phyloP scores from a whole-genome alignment of 352 stramenopile genomes.

The Halophytophthora batemanensis region DNA sequence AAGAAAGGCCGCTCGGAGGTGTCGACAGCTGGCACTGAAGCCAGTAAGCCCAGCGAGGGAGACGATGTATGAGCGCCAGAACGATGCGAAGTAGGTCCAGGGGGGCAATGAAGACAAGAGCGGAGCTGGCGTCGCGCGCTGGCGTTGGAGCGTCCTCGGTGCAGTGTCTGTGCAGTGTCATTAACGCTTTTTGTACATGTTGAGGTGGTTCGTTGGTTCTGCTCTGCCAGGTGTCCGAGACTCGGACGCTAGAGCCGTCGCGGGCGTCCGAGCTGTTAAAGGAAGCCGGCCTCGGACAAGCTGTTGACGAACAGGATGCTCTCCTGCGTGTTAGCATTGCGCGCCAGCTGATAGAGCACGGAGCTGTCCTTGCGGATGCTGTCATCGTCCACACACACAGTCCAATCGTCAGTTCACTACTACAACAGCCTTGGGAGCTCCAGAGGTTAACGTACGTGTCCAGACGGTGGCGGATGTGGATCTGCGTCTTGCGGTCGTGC shows the following conservation, averaged over 20 bases:
- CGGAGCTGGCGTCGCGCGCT: too few species aligned
- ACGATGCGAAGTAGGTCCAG: too few species aligned
- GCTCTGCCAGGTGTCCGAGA: too few species aligned
- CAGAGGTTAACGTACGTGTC: conserved; percentile 63
- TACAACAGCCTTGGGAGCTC: conserved; percentile 11
- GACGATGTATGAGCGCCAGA: too few species aligned
- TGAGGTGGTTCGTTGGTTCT: too few species aligned
- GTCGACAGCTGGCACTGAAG: conserved; percentile 8
- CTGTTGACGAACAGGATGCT: conserved; percentile 89
- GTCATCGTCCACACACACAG: too few species aligned
- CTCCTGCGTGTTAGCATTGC: conserved; percentile 86
- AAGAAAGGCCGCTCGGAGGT: conserved; percentile 27
- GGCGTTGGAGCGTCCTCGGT: too few species aligned
- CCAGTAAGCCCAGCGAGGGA: conserved; percentile 9
- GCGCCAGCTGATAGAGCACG: conserved; percentile 80
- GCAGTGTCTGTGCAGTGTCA: too few species aligned
- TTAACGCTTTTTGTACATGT: too few species aligned
- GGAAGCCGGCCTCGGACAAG: conserved; percentile 82
- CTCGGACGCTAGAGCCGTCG: too few species aligned
- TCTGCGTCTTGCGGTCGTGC: conserved; percentile 70
- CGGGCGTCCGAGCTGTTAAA: conserved; percentile 32
- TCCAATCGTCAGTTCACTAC: conserved; percentile 1
- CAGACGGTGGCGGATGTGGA: conserved; percentile 73
- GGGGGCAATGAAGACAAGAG: too few species aligned
- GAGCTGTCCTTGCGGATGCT: conserved; percentile 84